Conservation (phyloP, 208 protist genomes). For the Crithidia acanthocephali region DNA sequence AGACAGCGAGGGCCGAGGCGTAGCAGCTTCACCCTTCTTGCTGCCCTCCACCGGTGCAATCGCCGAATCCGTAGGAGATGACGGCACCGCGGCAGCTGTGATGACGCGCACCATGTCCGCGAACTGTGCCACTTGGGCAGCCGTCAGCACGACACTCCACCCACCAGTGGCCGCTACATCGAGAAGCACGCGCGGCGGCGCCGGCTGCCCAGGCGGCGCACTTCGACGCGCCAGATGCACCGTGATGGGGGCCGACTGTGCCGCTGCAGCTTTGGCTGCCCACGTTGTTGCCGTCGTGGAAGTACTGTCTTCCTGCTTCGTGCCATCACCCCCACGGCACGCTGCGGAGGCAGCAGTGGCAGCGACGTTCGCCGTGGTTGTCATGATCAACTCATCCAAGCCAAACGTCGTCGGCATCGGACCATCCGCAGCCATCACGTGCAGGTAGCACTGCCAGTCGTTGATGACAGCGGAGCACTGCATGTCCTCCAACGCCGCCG, state of each 20-base stretch:
- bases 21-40: background rate
- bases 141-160: slow-evolving; percentile 32
- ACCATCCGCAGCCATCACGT: slow-evolving; percentile 28
- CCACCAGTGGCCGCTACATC: slow-evolving; percentile 24
- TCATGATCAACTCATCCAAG: slow-evolving; percentile 29
- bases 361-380: slow-evolving; percentile 17
- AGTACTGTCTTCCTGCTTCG: background rate
- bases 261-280: background rate
- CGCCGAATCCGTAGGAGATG: background rate
- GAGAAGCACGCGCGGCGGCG: slow-evolving; percentile 13
- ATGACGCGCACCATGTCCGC: slow-evolving; percentile 14
- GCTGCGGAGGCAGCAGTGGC: background rate
- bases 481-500: slow-evolving; percentile 30
- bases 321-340: background rate
- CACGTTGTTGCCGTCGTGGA: background rate
- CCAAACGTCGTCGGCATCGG: slow-evolving; percentile 26
- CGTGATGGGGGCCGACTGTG: slow-evolving; percentile 18
- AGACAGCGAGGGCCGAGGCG: slow-evolving; percentile 6
- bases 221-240: slow-evolving; percentile 23
- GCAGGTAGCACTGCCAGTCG: slow-evolving; percentile 41
- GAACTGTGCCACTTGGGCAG: slow-evolving; percentile 25
- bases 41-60: no score
- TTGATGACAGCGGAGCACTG: slow-evolving; percentile 28
- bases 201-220: background rate
- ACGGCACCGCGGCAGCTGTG: background rate